A percentile compares a stretch with the other conserved stretches of the same genome.
Evolutionary conservation across 805 yeast species (phyloP).

Genomic region (Metschnikowia koreensis): DNA sequence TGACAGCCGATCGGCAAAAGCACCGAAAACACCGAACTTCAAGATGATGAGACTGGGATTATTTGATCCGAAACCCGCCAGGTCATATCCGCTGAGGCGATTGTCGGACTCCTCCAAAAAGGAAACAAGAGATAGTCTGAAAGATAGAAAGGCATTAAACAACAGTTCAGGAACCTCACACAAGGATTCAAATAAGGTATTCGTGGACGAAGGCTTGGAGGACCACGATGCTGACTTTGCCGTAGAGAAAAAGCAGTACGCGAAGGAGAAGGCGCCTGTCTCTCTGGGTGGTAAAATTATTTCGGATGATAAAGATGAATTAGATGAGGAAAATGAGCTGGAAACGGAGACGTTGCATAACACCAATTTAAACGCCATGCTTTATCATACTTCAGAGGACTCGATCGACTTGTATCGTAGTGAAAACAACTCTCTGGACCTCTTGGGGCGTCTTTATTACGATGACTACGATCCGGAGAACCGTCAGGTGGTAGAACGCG

Average conservation of each 20-base stretch:
- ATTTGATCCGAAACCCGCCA: background rate
- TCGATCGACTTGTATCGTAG: conserved; percentile 36
- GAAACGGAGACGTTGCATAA: conserved; percentile 34
- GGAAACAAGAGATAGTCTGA: background rate
- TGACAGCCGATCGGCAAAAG: background rate
- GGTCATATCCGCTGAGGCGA: background rate
- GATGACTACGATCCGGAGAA: conserved; percentile 42
- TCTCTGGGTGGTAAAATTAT: background rate
- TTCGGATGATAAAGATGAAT: background rate
- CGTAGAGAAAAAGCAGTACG: conserved; percentile 15
- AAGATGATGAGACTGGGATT: background rate
- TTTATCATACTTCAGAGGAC: conserved; percentile 39
- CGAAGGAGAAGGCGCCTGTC: conserved; percentile 17
- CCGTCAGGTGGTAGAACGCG: conserved; percentile 15
- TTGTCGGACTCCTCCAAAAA: background rate
- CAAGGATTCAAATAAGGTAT: background rate
- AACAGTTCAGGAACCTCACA: background rate
- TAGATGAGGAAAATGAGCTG: background rate
- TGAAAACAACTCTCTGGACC: conserved; percentile 39
- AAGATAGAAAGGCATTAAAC: background rate
- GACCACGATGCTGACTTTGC: conserved; percentile 7
- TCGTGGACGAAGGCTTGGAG: background rate
- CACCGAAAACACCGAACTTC: background rate
- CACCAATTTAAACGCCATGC: conserved; percentile 37
- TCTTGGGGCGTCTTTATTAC: conserved; percentile 41